These are phyloP conservation scores for Mariannaea elegans DNA, from an alignment of 2,329 filamentous ascomycete species.

Conservation along the genomic window DNA sequence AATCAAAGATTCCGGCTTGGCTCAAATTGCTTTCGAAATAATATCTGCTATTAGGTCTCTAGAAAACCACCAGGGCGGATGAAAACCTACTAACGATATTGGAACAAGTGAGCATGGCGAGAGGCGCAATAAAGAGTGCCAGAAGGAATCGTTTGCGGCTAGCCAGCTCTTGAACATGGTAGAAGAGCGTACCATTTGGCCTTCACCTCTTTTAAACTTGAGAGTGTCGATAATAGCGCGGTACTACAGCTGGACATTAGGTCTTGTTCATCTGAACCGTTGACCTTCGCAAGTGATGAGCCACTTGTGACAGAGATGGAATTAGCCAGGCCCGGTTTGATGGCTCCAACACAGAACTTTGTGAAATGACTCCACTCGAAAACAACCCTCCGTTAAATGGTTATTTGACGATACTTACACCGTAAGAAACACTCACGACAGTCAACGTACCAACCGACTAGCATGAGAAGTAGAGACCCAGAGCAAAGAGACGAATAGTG, in stretches of 20 bases:
- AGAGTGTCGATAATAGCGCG: constrained; percentile 24
- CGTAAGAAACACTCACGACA: not conserved
- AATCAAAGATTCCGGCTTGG: no score
- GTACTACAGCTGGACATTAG: constrained; percentile 22
- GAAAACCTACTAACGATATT: no score
- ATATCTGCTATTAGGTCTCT: no score
- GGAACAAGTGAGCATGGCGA: constrained; percentile 26
- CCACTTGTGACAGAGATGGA: constrained; percentile 12
- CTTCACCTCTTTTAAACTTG: constrained; percentile 18
- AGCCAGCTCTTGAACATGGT: not conserved
- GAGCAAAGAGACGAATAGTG: constrained; percentile 8
- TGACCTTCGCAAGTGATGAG: constrained; percentile 1
- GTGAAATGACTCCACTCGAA: not conserved
- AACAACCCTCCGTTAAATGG: no score
- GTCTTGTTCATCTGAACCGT: constrained; percentile 3
- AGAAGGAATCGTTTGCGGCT: constrained; percentile 12
- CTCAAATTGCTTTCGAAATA: no score
- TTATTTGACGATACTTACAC: not conserved
- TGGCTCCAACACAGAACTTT: not conserved
- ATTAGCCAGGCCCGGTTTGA: constrained; percentile 16
- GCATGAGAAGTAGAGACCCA: constrained; percentile 8
- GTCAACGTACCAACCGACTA: not conserved
- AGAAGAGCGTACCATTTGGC: not conserved
- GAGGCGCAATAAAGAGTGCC: constrained; percentile 12
- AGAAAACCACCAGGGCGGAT: no score